These are phyloP conservation scores for Sporopachydermia quercuum DNA, from an alignment of 805 yeast genomes.

Conservation along the genomic window DNA sequence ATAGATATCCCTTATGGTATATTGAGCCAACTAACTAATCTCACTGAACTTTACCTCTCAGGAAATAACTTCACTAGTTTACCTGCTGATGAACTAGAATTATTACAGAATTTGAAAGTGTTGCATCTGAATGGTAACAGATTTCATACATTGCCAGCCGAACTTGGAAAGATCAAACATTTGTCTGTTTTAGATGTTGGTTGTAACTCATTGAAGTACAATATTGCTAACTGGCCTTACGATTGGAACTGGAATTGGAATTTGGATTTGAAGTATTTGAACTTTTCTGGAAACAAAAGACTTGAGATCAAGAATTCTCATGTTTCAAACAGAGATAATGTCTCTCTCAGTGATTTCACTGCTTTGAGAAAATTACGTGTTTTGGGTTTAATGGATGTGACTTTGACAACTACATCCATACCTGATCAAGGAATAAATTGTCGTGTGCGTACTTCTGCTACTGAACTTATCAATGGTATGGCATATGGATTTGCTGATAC, in stretches of 20 bases:
- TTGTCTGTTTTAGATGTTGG: slow-evolving; percentile 77
- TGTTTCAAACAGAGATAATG: slow-evolving; percentile 37
- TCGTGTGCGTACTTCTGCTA: slow-evolving; percentile 83
- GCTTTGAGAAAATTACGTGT: slow-evolving; percentile 54
- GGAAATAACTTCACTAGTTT: slow-evolving; percentile 71
- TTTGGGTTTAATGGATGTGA: slow-evolving; percentile 88
- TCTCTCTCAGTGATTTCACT: slow-evolving; percentile 49
- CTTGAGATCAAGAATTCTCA: slow-evolving; percentile 66
- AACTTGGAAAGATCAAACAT: slow-evolving; percentile 50
- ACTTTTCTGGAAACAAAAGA: slow-evolving; percentile 84
- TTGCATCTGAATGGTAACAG: slow-evolving; percentile 73
- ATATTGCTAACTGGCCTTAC: slow-evolving; percentile 85
- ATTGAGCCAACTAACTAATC: slow-evolving; percentile 34
- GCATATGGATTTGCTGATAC: slow-evolving; percentile 88
- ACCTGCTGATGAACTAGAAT: slow-evolving; percentile 76
- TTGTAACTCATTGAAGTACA: slow-evolving; percentile 78
- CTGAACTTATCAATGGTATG: slow-evolving; percentile 48
- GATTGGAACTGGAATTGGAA: slow-evolving; percentile 98
- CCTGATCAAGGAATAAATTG: slow-evolving; percentile 78
- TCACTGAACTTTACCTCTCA: slow-evolving; percentile 58
- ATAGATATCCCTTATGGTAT: slow-evolving; percentile 73
- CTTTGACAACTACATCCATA: slow-evolving; percentile 72
- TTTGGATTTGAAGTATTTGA: slow-evolving; percentile 56
- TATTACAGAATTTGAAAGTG: slow-evolving; percentile 38
- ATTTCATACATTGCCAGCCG: slow-evolving; percentile 78